A percentile compares a stretch with the other conserved stretches of the same genome.
These are phyloP conservation scores for Rhododendron ferrugineum DNA, from an alignment of 148 eudicot genomes.

Conservation along the genomic window DNA sequence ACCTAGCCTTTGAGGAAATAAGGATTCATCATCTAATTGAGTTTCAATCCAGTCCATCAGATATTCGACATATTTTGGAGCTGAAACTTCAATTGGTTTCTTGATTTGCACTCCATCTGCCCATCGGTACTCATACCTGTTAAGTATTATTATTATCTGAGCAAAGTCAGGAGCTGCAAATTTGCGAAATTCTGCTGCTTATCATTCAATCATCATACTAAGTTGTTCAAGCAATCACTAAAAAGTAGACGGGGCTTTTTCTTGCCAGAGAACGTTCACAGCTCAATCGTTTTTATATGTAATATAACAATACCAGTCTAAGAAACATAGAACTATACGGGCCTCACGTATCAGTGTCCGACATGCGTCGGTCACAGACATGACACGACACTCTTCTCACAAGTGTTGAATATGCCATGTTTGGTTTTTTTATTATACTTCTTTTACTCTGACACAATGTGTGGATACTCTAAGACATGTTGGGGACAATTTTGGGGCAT, in stretches of 20 bases:
- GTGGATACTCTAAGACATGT: too few species aligned
- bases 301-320: background rate
- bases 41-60: slow-evolving; percentile 98
- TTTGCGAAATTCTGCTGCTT: background rate
- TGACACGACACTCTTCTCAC: too few species aligned
- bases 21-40: slow-evolving; percentile 89
- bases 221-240: background rate
- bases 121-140: slow-evolving; percentile 96
- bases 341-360: too few species aligned
- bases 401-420: too few species aligned
- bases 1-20: slow-evolving; percentile 96
- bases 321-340: too few species aligned
- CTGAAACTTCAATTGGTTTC: slow-evolving; percentile 97
- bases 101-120: slow-evolving; percentile 96
- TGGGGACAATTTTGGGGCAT: background rate
- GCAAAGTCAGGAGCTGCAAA: slow-evolving; percentile 9
- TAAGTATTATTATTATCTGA: slow-evolving; percentile 12
- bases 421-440: too few species aligned
- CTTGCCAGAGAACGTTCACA: background rate
- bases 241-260: background rate
- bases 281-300: background rate
- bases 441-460: too few species aligned
- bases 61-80: slow-evolving; percentile 94
- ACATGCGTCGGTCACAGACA: too few species aligned
- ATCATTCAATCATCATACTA: background rate